Evolutionary conservation across 2,329 filamentous ascomycete species (phyloP).

Genomic region (Pseudogymnoascus sp.): DNA sequence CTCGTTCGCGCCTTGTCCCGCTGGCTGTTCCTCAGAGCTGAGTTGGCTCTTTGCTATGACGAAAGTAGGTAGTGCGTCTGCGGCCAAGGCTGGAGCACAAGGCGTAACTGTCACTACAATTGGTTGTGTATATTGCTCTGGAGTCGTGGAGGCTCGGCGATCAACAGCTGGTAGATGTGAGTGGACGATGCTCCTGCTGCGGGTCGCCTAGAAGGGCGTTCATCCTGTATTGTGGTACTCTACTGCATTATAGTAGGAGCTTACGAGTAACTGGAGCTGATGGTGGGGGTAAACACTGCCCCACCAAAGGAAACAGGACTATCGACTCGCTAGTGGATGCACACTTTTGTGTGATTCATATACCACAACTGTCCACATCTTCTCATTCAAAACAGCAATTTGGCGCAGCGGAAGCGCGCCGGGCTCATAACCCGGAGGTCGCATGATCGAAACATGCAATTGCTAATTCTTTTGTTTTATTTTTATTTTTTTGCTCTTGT

Average conservation of each 20-base stretch:
- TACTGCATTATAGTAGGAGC: not conserved
- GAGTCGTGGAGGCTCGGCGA: not conserved
- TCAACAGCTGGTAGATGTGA: not conserved
- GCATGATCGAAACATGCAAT: conserved; percentile 14
- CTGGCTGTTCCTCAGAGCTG: not conserved
- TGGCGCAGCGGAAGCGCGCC: conserved; percentile 17
- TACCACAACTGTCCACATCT: not conserved
- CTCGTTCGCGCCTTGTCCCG: conserved; percentile 2
- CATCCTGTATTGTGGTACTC: not conserved
- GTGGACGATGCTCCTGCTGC: not conserved
- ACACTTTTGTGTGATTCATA: not conserved
- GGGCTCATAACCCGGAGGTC: conserved; percentile 17
- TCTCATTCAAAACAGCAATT: conserved; percentile 11
- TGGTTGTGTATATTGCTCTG: not conserved
- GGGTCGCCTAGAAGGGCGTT: not conserved
- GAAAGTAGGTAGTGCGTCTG: not conserved
- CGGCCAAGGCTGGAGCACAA: not conserved
- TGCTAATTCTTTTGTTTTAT: too few species aligned
- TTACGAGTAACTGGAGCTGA: not conserved
- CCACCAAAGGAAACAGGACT: not conserved
- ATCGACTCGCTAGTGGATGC: not conserved
- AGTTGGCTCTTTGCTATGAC: not conserved
- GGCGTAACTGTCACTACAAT: not conserved
- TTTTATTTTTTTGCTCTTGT: too few species aligned
- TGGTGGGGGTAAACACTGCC: conserved; percentile 5